A percentile compares a stretch with the other conserved stretches of the same genome.
Conservation (phyloP, 768 basidiomycete genomes). For the Gloeophyllum trabeum region DNA sequence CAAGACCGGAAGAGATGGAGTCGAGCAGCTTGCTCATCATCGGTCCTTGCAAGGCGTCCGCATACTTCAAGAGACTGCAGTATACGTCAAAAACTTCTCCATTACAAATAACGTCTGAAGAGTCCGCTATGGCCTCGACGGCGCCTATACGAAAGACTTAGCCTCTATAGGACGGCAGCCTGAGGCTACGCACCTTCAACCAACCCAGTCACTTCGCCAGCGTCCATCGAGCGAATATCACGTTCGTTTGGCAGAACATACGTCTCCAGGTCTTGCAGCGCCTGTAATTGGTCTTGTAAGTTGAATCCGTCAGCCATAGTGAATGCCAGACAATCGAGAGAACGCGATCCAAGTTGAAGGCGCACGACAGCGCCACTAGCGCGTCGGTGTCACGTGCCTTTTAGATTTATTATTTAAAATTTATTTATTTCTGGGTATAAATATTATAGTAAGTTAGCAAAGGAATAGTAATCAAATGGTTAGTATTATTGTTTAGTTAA, state of each 20-base stretch:
- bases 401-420: no score
- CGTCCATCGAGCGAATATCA: conserved; percentile 47
- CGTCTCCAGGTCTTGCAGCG: conserved; percentile 43
- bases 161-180: conserved; percentile 1
- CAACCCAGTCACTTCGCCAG: conserved; percentile 27
- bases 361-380: no score
- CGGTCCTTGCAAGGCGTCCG: conserved; percentile 45
- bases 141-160: conserved; percentile 35
- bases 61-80: conserved; percentile 70
- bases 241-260: conserved; percentile 66
- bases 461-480: no score
- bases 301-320: conserved; percentile 44
- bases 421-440: no score
- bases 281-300: conserved; percentile 67
- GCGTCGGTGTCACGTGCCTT: no score
- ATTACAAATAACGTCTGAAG: conserved; percentile 61
- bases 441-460: no score
- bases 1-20: conserved; percentile 68
- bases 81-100: conserved; percentile 71
- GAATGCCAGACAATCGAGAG: background rate
- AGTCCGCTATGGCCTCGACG: conserved; percentile 70
- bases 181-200: conserved; percentile 39
- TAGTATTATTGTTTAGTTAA: no score
- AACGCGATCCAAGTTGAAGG: no score
- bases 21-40: conserved; percentile 84